phyloP scores from a whole-genome alignment of 208 protist species.

The Acanthamoeba rhysodes region DNA sequence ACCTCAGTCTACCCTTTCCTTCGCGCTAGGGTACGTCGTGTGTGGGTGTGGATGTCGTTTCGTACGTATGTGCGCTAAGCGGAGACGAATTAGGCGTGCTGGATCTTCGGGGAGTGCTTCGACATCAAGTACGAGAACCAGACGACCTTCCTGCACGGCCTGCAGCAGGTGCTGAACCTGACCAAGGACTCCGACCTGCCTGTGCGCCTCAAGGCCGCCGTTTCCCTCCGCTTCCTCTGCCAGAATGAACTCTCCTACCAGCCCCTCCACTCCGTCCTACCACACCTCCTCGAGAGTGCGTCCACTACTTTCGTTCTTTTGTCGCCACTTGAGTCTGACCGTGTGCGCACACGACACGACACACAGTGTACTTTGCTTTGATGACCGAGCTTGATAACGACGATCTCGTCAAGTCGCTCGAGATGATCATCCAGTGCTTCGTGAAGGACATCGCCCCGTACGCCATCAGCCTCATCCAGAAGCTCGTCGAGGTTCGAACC shows the following conservation, averaged over 20 bases:
- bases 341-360: not conserved
- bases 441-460: not conserved
- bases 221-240: constrained; percentile 33
- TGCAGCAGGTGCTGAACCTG: constrained; percentile 10
- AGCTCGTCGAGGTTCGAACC: not conserved
- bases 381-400: constrained; percentile 68
- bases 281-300: constrained; percentile 36
- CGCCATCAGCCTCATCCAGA: constrained; percentile 12
- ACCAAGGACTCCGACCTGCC: constrained; percentile 34
- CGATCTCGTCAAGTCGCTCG: constrained; percentile 53
- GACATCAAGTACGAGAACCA: not conserved
- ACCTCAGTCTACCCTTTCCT: constrained; percentile 21
- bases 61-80: not conserved
- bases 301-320: not conserved
- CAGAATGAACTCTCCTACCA: not conserved
- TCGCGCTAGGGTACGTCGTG: not conserved
- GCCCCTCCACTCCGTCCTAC: constrained; percentile 32
- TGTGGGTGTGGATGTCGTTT: too few species aligned
- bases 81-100: not conserved
- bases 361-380: constrained; percentile 27
- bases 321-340: not conserved
- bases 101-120: constrained; percentile 53
- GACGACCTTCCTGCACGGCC: not conserved
- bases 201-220: constrained; percentile 22
- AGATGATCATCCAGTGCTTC: constrained; percentile 49